Conservation (phyloP, 2,329 filamentous ascomycete species). For the Penicillium nordicum region DNA sequence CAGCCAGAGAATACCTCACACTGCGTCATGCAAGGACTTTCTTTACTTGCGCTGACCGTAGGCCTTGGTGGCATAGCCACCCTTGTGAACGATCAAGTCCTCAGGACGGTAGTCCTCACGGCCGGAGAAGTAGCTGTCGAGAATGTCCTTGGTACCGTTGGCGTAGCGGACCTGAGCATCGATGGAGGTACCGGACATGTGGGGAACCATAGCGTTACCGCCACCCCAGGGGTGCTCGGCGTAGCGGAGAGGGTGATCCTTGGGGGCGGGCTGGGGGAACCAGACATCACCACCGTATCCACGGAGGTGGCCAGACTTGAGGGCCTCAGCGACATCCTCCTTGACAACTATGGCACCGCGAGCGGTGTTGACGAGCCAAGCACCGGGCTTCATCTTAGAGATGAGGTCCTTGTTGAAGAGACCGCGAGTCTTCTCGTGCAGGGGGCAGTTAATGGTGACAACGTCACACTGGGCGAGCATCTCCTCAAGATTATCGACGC, state of each 20-base stretch:
- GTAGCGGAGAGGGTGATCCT: slow-evolving; percentile 87
- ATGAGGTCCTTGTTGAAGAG: slow-evolving; percentile 99
- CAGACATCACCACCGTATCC: slow-evolving; percentile 58
- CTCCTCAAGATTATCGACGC: slow-evolving; percentile 86
- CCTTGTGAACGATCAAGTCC: slow-evolving; percentile 85
- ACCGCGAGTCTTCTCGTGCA: slow-evolving; percentile 95
- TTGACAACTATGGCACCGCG: slow-evolving; percentile 99
- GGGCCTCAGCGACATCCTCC: slow-evolving; percentile 92
- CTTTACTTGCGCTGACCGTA: slow-evolving; percentile 68
- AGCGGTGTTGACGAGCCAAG: slow-evolving; percentile 97
- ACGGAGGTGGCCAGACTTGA: slow-evolving; percentile 75
- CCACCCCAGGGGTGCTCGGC: slow-evolving; percentile 94
- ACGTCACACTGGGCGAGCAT: slow-evolving; percentile 92
- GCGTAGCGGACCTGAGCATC: slow-evolving; percentile 94
- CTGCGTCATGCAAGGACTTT: background rate
- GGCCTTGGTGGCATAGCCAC: slow-evolving; percentile 92
- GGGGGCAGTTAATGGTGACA: slow-evolving; percentile 98
- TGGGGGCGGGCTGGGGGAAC: slow-evolving; percentile 96
- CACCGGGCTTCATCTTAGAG: slow-evolving; percentile 96
- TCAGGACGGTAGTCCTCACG: slow-evolving; percentile 82
- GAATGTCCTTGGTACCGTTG: slow-evolving; percentile 80
- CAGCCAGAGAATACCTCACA: background rate
- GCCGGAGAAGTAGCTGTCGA: slow-evolving; percentile 86
- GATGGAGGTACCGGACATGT: slow-evolving; percentile 98
- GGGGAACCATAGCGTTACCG: slow-evolving; percentile 97